Evolutionary conservation across 768 basidiomycete genomes (phyloP).

Genomic region (Nidularia sp.): DNA sequence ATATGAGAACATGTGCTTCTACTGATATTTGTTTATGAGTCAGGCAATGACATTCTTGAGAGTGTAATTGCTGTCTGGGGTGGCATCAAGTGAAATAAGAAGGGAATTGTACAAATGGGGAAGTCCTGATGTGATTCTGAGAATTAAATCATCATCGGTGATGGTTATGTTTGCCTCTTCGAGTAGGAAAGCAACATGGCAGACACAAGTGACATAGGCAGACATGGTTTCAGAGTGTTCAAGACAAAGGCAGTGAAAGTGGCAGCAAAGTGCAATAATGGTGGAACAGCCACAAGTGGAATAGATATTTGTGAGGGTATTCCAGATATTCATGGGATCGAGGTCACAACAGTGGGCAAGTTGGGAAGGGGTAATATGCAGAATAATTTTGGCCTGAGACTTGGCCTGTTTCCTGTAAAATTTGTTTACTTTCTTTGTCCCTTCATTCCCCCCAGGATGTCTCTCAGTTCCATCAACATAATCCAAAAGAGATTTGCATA

Average conservation of each 20-base stretch:
- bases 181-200: not conserved
- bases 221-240: slow-evolving; percentile 1
- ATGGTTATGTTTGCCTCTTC: not conserved
- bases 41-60: not conserved
- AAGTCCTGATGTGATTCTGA: not conserved
- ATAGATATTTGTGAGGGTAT: slow-evolving; percentile 1
- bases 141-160: not conserved
- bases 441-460: not conserved
- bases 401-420: not conserved
- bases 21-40: slow-evolving; percentile 5
- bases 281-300: not conserved
- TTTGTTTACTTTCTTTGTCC: not conserved
- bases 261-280: not conserved
- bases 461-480: too few relatives aligned
- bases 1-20: too few relatives aligned
- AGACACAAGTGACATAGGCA: slow-evolving; percentile 1
- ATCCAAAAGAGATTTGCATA: too few relatives aligned
- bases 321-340: not conserved
- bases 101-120: slow-evolving; percentile 4
- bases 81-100: slow-evolving; percentile 1
- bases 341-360: not conserved
- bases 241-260: slow-evolving; percentile 2
- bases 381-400: not conserved
- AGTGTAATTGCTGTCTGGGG: not conserved
- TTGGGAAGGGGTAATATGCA: not conserved